A percentile compares a stretch with the other conserved stretches of the same genome.
These are phyloP conservation scores for Apiospora saccharicola DNA, from an alignment of 2,329 filamentous ascomycete genomes.

Conservation along the genomic window DNA sequence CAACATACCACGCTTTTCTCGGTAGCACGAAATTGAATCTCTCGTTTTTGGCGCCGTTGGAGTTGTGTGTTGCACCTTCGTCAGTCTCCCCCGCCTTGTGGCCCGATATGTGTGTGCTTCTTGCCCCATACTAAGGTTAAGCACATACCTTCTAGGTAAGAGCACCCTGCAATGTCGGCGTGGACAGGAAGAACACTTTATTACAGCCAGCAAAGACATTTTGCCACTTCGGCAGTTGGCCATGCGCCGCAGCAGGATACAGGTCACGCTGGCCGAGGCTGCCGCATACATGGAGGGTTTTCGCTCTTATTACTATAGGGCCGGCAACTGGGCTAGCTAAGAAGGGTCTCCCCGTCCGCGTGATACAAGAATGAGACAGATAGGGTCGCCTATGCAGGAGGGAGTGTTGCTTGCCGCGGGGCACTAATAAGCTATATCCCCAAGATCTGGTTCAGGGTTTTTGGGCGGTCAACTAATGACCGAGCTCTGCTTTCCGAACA, in stretches of 20 bases:
- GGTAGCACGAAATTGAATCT: neutral
- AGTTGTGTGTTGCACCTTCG: neutral
- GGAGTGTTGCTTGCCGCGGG: conserved; percentile 6
- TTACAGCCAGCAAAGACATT: neutral
- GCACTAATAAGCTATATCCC: conserved; percentile 7
- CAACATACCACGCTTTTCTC: neutral
- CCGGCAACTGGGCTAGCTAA: neutral
- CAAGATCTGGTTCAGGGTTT: conserved; percentile 14
- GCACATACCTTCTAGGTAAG: no score
- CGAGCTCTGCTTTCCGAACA: neutral
- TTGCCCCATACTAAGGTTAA: neutral
- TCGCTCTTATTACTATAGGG: neutral
- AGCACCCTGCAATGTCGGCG: neutral
- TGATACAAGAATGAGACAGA: conserved; percentile 12
- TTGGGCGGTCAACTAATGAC: neutral
- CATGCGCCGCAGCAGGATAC: neutral
- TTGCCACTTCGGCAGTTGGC: neutral
- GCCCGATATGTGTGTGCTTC: neutral
- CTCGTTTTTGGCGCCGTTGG: neutral
- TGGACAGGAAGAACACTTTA: no score
- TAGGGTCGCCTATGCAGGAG: conserved; percentile 13
- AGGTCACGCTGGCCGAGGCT: conserved; percentile 5
- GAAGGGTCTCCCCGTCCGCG: neutral
- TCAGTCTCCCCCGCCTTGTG: conserved; percentile 8
- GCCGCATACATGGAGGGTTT: neutral